Base-by-base conservation (phyloP, 2,329 filamentous ascomycete species). In the Colletotrichum falcatum region DNA sequence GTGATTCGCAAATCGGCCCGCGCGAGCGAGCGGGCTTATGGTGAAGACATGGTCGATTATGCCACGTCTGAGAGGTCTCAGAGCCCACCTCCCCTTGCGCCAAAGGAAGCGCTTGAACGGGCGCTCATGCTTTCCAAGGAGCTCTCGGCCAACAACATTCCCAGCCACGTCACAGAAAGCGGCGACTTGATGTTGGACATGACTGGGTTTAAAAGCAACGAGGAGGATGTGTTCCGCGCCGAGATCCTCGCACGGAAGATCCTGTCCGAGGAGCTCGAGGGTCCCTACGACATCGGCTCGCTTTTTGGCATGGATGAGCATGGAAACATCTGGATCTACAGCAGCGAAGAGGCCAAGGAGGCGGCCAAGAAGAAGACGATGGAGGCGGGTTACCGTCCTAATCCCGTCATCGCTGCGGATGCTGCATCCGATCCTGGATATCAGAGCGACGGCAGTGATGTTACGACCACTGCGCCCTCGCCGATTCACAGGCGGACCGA, bases 251-350 rank as follows among this genome's bases (percentile, higher is more conserved):
- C 96, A 6, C 90, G 96, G 28, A 96, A 95, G 79, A 94, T 99
- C 61, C 87, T 99, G 16, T 91, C 94, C 0, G 94, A 99, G 78
- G 95, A 98, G 81, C 83, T 98, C 18, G 93, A 97, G 76, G 96
- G 95, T 28, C 94, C 95, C 78, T 98, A 98, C 79, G 96, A 99
- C 78, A 97, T 99, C 75, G 96, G 96, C 7, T 92, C 95, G 2
- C 86, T 99, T 37, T 97, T 99, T 75, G 96, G 95, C 16, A 95
- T 96, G 54, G 96, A 99, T 78, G 94, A 97, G 77, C 90, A 96
- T 70, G 96, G 96, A 8, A 99, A 99, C 76, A 86, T 99, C n/a
- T 98, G 96, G 95, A 98, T 99, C 74, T 99, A 99, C 83, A 96
- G 94, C 82, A 98, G 95, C 76, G 95, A 98, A 80, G 95, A 97